A percentile compares a stretch with the other conserved stretches of the same genome.
Evolutionary conservation across 805 yeast species (phyloP).

Genomic region (Metschnikowia shivogae): DNA sequence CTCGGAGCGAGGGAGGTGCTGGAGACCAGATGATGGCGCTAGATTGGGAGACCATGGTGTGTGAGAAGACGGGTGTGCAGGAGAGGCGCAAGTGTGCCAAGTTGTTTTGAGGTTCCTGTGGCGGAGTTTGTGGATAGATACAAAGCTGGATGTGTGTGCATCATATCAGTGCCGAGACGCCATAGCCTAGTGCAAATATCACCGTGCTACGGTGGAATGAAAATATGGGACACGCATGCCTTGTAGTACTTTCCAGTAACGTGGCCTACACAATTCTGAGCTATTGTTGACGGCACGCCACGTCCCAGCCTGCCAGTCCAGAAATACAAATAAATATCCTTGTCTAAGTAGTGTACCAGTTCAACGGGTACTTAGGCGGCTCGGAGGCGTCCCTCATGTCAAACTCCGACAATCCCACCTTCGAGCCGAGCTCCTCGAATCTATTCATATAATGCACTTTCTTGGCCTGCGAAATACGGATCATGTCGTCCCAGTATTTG

Average conservation of each 20-base stretch:
- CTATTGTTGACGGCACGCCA: too few relatives aligned
- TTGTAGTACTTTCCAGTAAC: too few relatives aligned
- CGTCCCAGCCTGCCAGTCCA: too few relatives aligned
- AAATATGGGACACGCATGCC: too few relatives aligned
- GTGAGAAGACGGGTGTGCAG: constrained; percentile 65
- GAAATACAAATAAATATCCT: not conserved
- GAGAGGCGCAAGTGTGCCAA: constrained; percentile 91
- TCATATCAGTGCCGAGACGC: too few relatives aligned
- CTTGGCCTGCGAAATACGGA: constrained; percentile 54
- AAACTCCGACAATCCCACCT: constrained; percentile 75
- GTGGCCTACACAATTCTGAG: too few relatives aligned
- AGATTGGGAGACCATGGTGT: constrained; percentile 95
- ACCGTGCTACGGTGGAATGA: too few relatives aligned
- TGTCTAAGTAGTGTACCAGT: constrained; percentile 11
- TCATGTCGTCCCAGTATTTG: constrained; percentile 72
- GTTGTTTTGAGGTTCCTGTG: constrained; percentile 50
- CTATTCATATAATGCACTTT: constrained; percentile 62
- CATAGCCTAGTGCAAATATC: too few relatives aligned
- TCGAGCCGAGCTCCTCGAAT: constrained; percentile 66
- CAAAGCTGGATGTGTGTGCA: too few relatives aligned
- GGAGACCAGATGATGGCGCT: constrained; percentile 82
- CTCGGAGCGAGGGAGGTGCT: constrained; percentile 60
- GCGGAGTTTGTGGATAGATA: too few relatives aligned
- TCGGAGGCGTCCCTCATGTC: constrained; percentile 57
- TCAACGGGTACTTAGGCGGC: constrained; percentile 25